phyloP scores from a whole-genome alignment of 805 yeast genomes.

The Candida saitoana region DNA sequence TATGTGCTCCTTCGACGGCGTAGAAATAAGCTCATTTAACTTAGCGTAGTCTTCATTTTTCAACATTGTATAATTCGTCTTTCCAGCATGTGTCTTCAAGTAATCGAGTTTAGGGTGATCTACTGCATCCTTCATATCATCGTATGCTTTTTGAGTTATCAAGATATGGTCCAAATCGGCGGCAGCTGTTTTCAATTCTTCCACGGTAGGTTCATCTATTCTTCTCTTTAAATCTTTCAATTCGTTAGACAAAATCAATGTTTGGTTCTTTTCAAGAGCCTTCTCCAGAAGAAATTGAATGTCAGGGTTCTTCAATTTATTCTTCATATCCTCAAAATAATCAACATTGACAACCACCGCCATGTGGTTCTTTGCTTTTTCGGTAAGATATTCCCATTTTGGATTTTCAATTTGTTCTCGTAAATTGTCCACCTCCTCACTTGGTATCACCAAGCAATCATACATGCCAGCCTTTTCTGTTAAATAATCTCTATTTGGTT shows the following conservation, averaged over 20 bases:
- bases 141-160: constrained; percentile 10
- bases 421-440: constrained; percentile 6
- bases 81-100: constrained; percentile 12
- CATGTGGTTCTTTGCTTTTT: constrained; percentile 14
- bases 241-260: not conserved
- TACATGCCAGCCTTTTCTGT: constrained; percentile 20
- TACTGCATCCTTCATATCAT: constrained; percentile 2
- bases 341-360: constrained; percentile 4
- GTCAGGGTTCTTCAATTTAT: constrained; percentile 6
- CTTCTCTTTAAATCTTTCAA: constrained; percentile 1
- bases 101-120: constrained; percentile 16
- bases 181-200: not conserved
- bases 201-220: constrained; percentile 2
- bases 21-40: constrained; percentile 9
- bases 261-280: constrained; percentile 4
- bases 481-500: constrained; percentile 30
- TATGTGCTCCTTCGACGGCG: constrained; percentile 19
- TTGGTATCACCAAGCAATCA: constrained; percentile 15
- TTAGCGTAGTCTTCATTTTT: constrained; percentile 15
- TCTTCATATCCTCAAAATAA: not conserved
- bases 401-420: constrained; percentile 19
- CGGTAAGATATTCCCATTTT: constrained; percentile 22
- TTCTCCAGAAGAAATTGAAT: constrained; percentile 14
- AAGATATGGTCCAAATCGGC: constrained; percentile 2
- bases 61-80: constrained; percentile 11